Conservation (phyloP, 2,329 filamentous ascomycete genomes). For the Penicillium concentricum region DNA sequence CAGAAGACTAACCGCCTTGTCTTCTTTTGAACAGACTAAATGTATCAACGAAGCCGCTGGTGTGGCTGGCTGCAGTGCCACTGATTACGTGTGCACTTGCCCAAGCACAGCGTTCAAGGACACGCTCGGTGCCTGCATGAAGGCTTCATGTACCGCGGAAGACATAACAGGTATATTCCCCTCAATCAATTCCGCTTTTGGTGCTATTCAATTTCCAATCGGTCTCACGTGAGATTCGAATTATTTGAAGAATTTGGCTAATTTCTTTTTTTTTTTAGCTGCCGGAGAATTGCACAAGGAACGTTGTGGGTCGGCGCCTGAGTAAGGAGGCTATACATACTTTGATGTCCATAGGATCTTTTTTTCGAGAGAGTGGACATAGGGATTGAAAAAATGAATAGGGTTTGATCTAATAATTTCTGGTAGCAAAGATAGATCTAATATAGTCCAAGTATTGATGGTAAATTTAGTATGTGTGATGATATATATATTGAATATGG, state of each 20-base stretch:
- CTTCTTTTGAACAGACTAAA: background rate
- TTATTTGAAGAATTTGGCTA: background rate
- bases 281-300: conserved; percentile 13
- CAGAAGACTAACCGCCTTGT: conserved; percentile 6
- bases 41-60: conserved; percentile 15
- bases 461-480: background rate
- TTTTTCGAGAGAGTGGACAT: background rate
- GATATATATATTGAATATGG: background rate
- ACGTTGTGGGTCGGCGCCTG: conserved; percentile 1
- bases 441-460: background rate
- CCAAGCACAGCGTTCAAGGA: conserved; percentile 17
- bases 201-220: background rate
- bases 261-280: background rate
- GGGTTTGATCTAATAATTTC: background rate
- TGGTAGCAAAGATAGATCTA: background rate
- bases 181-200: too few species aligned
- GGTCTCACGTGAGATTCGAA: background rate
- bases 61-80: conserved; percentile 17
- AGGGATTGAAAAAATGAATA: background rate
- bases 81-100: conserved; percentile 21
- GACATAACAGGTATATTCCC: conserved; percentile 15
- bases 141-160: conserved; percentile 9
- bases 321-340: background rate
- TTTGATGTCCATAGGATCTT: background rate
- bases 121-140: conserved; percentile 14